phyloP scores from a whole-genome alignment of 345 rosid genomes.

The Melaleuca quinquenervia region DNA sequence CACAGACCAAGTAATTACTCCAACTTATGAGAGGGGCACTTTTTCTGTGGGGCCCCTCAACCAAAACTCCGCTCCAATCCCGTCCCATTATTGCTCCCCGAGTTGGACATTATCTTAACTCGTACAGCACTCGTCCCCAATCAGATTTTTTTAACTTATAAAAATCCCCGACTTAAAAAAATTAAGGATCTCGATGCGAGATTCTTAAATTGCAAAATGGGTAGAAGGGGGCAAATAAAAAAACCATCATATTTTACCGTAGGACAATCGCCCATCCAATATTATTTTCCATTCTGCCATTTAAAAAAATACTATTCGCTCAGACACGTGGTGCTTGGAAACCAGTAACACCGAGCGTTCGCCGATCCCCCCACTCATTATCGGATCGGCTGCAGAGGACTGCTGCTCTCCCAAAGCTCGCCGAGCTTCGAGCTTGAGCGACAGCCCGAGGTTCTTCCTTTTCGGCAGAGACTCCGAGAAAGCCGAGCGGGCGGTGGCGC shows the following conservation, averaged over 20 bases:
- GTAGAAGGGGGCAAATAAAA: background rate
- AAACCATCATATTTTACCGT: background rate
- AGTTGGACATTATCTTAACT: background rate
- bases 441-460: background rate
- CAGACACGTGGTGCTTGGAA: background rate
- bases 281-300: background rate
- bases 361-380: background rate
- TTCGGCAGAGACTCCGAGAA: background rate
- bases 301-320: background rate
- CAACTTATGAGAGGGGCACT: too few relatives aligned
- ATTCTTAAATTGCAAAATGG: background rate
- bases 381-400: background rate
- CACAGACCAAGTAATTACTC: background rate
- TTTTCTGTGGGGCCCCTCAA: background rate
- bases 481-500: background rate
- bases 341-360: background rate
- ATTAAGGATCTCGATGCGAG: background rate
- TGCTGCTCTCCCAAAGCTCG: background rate
- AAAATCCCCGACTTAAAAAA: background rate
- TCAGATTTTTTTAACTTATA: background rate
- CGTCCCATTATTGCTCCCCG: background rate
- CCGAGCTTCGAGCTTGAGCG: background rate
- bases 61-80: background rate
- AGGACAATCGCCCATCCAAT: background rate
- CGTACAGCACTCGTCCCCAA: background rate